These are phyloP conservation scores for Zalaria obscura DNA, from an alignment of 2,329 filamentous ascomycete genomes.

Conservation along the genomic window DNA sequence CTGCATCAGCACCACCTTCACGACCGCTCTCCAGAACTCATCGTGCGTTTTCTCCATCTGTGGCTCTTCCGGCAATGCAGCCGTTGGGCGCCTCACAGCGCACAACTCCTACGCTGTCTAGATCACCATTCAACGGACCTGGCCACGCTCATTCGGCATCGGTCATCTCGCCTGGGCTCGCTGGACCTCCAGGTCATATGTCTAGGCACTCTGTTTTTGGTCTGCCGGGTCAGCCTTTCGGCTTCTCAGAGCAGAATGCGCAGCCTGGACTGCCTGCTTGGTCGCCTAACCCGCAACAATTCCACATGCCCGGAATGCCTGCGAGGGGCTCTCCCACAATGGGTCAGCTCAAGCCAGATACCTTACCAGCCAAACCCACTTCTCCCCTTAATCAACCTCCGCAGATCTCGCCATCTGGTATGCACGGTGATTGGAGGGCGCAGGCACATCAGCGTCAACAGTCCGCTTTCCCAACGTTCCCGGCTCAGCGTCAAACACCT, in stretches of 20 bases:
- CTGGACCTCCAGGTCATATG: constrained; percentile 50
- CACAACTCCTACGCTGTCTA: constrained; percentile 31
- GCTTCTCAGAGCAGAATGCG: constrained; percentile 48
- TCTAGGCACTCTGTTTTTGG: constrained; percentile 58
- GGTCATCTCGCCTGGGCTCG: constrained; percentile 53
- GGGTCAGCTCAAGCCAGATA: constrained; percentile 19
- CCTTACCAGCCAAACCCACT: constrained; percentile 27
- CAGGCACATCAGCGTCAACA: constrained; percentile 7
- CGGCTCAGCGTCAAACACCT: constrained; percentile 20
- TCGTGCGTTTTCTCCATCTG: constrained; percentile 67
- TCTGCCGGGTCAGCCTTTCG: constrained; percentile 40
- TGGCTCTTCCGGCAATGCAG: constrained; percentile 17
- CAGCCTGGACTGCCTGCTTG: constrained; percentile 31
- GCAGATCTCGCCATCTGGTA: not conserved
- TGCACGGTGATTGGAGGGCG: constrained; percentile 3
- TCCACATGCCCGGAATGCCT: constrained; percentile 15
- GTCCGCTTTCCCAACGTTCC: constrained; percentile 9
- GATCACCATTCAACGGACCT: constrained; percentile 31
- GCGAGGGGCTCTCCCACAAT: constrained; percentile 29
- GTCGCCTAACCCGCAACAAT: constrained; percentile 19
- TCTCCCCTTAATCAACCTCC: constrained; percentile 41
- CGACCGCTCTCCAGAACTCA: constrained; percentile 61
- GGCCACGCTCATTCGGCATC: constrained; percentile 41
- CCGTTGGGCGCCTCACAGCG: constrained; percentile 29
- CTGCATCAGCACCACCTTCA: constrained; percentile 45